phyloP scores from a whole-genome alignment of 2,329 filamentous ascomycete genomes.

The Venturia carpophila region DNA sequence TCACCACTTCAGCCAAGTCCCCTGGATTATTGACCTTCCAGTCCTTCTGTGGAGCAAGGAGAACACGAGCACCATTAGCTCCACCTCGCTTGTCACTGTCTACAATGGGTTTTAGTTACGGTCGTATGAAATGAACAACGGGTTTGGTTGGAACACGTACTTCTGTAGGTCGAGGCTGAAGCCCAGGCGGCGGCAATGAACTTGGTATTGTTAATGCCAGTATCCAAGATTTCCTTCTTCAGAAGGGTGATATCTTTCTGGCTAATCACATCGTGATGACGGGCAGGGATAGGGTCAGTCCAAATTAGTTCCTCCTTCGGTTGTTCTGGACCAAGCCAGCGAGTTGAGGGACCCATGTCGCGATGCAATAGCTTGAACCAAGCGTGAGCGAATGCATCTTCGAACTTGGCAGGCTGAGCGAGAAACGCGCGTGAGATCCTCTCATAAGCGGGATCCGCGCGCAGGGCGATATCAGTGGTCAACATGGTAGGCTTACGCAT shows the following conservation, averaged over 20 bases:
- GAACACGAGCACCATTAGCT: conserved; percentile 71
- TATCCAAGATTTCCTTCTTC: neutral
- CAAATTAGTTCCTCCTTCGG: conserved; percentile 60
- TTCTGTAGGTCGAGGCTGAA: neutral
- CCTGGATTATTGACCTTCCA: conserved; percentile 69
- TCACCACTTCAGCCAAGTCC: conserved; percentile 54
- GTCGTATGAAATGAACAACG: no score
- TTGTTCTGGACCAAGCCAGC: conserved; percentile 67
- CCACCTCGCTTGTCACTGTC: conserved; percentile 73
- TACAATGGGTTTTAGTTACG: conserved; percentile 40
- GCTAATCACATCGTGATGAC: conserved; percentile 51
- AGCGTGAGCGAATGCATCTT: conserved; percentile 60
- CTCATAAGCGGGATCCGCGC: conserved; percentile 62
- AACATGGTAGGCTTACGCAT: conserved; percentile 69
- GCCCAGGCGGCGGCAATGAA: neutral
- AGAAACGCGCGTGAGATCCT: conserved; percentile 69
- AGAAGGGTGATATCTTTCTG: conserved; percentile 50
- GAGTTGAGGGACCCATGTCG: conserved; percentile 63
- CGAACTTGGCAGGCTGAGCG: conserved; percentile 59
- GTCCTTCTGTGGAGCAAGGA: conserved; percentile 61
- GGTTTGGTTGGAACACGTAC: neutral
- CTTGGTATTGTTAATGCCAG: neutral
- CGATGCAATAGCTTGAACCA: conserved; percentile 82
- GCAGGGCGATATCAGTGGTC: conserved; percentile 67
- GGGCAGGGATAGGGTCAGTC: conserved; percentile 63